phyloP scores from a whole-genome alignment of 495 filamentous ascomycete genomes.

The Elaphomyces granulatus region DNA sequence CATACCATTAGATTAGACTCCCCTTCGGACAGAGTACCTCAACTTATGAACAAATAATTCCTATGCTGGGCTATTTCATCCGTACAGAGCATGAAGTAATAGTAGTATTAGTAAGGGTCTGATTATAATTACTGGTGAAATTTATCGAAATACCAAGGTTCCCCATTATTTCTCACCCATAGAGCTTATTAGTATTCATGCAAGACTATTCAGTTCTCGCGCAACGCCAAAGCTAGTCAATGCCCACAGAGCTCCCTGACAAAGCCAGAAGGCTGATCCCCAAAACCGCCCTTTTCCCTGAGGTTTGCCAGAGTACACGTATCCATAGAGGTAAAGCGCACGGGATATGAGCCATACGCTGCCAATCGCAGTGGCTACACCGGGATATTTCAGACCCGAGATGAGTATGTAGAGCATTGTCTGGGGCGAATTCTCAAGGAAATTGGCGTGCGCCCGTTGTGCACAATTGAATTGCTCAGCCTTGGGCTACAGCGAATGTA shows the following conservation, averaged over 20 bases:
- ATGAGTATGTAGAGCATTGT: slow-evolving; percentile 44
- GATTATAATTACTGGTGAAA: too few relatives aligned
- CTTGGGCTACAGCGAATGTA: slow-evolving; percentile 21
- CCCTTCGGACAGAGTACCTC: too few relatives aligned
- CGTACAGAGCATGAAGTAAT: too few relatives aligned
- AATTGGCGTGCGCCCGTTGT: slow-evolving; percentile 61
- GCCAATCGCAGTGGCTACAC: slow-evolving; percentile 36
- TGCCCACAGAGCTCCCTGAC: slow-evolving; percentile 31
- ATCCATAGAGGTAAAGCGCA: slow-evolving; percentile 44
- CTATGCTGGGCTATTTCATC: too few relatives aligned
- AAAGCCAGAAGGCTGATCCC: slow-evolving; percentile 25
- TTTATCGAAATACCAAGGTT: too few relatives aligned
- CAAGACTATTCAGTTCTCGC: slow-evolving; percentile 17
- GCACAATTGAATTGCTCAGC: slow-evolving; percentile 47
- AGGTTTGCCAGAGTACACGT: slow-evolving; percentile 33
- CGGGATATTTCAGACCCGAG: slow-evolving; percentile 43
- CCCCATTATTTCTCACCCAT: too few relatives aligned
- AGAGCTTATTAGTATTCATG: too few relatives aligned
- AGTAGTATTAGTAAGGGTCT: too few relatives aligned
- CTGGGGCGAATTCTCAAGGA: slow-evolving; percentile 47
- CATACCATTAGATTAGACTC: too few relatives aligned
- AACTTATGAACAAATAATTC: too few relatives aligned
- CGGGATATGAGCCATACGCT: slow-evolving; percentile 42
- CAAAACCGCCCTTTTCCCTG: slow-evolving; percentile 33
- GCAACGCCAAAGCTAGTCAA: slow-evolving; percentile 32